Evolutionary conservation across 2,329 filamentous ascomycete species (phyloP), one percentile per base, ranked within the genome.

Genomic region (Aureobasidium melanogenum): DNA sequence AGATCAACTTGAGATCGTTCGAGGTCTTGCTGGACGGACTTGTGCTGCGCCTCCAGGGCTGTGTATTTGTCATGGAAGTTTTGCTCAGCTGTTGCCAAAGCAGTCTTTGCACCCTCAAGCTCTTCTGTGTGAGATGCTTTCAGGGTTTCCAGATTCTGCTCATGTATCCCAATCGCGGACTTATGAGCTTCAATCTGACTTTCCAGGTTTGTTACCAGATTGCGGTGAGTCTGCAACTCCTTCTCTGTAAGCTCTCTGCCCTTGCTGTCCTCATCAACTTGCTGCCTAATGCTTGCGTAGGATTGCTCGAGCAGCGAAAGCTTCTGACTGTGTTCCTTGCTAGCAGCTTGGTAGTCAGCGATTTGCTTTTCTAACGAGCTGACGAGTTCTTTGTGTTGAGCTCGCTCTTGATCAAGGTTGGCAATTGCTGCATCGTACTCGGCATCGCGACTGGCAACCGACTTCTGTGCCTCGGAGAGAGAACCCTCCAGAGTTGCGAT

Each of bases 321-420:
- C 67, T 86, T 89, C 41, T 81, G 71, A 14, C 85, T 79, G 67
- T 92, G 89, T 66, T 78, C 81, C 64, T 82, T 81, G 67, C 95
- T 87, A 39, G 88, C 83, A 3, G 81, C 77, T 75, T 89, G 92
- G 75, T 96, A 91, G 70, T 91, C 86, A 56, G 92, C 85, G 58
- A 97, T 87, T 70, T 96, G 87, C 63, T 76, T 80, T 64, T 88
- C 88, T 44, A 97, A 75, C 24, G 76, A 70, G 59, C 80, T 78
- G 12, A 85, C 74, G 24, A 80, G 79, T 39, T 82, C 78, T 63
- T 85, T 78, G 26, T 79, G 76, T 65, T 74, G 73, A 5, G 67
- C 41, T 17, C 72, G 72, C 69, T 79, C 76, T 59, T 74, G 68
- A 46, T 77, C 73, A 8, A 78, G 67, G 48, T 68, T 67, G 26